Base-by-base conservation (phyloP, 208 protist species). In the Trypanosoma conorhini region DNA sequence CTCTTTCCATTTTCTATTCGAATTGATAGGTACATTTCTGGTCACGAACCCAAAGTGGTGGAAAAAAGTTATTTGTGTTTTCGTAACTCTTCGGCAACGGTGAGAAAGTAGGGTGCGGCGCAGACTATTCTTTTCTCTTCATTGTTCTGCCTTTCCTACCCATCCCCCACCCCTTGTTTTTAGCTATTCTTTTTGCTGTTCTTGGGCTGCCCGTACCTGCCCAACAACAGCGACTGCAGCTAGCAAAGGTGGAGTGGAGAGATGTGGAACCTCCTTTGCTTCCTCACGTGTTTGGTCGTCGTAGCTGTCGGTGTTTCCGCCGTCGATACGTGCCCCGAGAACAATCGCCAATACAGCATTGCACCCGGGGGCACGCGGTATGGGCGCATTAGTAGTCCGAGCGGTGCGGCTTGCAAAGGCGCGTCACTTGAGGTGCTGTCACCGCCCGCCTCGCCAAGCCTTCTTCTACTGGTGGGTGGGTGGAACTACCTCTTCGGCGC, bases 401-500 rank as follows among this genome's bases (percentile, higher is more conserved):
- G 9, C 17, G 58, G 10, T 5, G 10, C 1, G 13, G 7, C 24
- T 2, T 58, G 66, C 48, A n/a, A 21, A 8, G 5, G 4, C 30
- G 31, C 26, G 24, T 61, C 77, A 42, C 38, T 77, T 22, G 54
- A 55, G 1, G 59, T 77, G 1, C n/a, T 62, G 44, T 30, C 24
- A 1, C 28, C 12, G 15, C 70, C 72, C 3, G 48, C 66, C 17
- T 26, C 62, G 59, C 66, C 79, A n/a, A 77, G 61, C 54, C 74
- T 79, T 40, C 65, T 87, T 15, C 42, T 77, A 5, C 71, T 61
- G 22, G 67, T 70, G 24, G 66, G 46, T 21, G 76, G 69, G 9
- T 92, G 86, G 86, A 68, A 30, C 8, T 92, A 82, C 73, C 13
- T 78, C 3, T 72, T 76, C 38, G 62, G 64, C 33, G 22, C 77